Evolutionary conservation across 495 filamentous ascomycete genomes (phyloP), one percentile per base, ranked within the genome.

Genomic region (Xylaria venustula): DNA sequence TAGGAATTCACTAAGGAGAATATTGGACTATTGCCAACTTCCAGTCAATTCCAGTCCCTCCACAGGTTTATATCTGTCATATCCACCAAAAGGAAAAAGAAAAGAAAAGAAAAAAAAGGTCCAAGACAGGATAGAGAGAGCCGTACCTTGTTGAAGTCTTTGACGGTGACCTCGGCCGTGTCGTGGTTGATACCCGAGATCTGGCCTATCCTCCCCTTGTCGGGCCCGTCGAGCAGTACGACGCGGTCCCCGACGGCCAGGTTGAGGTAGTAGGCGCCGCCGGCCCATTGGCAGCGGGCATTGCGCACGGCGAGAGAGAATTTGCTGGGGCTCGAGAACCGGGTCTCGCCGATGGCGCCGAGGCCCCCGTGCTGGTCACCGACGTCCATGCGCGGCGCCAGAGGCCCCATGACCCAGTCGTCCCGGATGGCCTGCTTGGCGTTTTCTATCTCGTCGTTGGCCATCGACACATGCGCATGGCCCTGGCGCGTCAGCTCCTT

Each of bases 121-220:
- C n/a, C n/a, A n/a, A n/a, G n/a, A n/a, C n/a, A n/a, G n/a, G n/a
- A n/a, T n/a, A n/a, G 25, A 58, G 72, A 84, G 60, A 11, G 30
- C 30, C 30, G 30, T 77, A 96, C 91, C 82, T 81, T 76, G 68
- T 90, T 90, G 56, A 90, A 45, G 34, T 85, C 85, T 62, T 84
- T 79, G 25, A 97, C 75, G 2, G 69, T 70, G 30, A 93, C 77
- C 45, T 79, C 81, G 65, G 87, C 85, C 40, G 65, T 80, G 1
- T 81, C 74, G 19, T 67, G 68, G 59, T 88, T 76, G 36, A 96
- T 78, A n/a, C 72, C 64, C 47, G 55, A 67, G 28, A 97, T 84
- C 30, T 75, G 75, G 26, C 87, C 88, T 76, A 98, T 96, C 74
- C 87, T 88, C 58, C 91, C 91, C 77, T 87, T 88, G 62, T 93